A percentile compares a stretch with the other conserved stretches of the same genome.
Evolutionary conservation across 257 asterid species (phyloP).

Genomic region (Cruciata laevipes): DNA sequence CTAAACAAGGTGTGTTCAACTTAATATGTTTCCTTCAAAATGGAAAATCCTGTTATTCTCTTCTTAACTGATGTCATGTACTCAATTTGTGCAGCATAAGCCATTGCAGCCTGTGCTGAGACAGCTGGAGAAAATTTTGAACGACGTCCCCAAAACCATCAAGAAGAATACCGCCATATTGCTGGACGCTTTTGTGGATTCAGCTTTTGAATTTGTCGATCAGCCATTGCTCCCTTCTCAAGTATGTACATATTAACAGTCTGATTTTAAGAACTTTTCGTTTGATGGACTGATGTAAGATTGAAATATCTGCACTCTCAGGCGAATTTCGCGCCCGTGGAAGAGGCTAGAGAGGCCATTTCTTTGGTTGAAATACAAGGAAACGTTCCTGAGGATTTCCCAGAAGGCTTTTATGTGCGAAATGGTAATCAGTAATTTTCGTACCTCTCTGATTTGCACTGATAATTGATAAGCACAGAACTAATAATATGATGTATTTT

Average conservation of each 20-base stretch:
- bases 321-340: constrained; percentile 64
- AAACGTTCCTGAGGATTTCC: constrained; percentile 50
- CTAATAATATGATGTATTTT: background rate
- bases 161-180: constrained; percentile 29
- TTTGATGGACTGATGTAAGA: background rate
- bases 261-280: background rate
- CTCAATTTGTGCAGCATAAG: background rate
- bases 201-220: constrained; percentile 32
- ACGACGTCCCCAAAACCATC: constrained; percentile 17
- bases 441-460: background rate
- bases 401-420: constrained; percentile 54
- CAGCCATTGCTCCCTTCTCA: constrained; percentile 58
- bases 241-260: constrained; percentile 17
- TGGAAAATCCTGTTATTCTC: no score
- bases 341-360: constrained; percentile 41
- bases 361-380: constrained; percentile 30
- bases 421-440: constrained; percentile 32
- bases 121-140: constrained; percentile 22
- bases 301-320: constrained; percentile 7
- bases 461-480: no score
- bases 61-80: no score
- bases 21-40: no score
- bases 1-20: background rate
- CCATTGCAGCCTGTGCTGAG: constrained; percentile 28
- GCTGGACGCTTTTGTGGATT: constrained; percentile 43